phyloP scores from a whole-genome alignment of 2,329 filamentous ascomycete genomes.

The Fusarium drepaniforme region DNA sequence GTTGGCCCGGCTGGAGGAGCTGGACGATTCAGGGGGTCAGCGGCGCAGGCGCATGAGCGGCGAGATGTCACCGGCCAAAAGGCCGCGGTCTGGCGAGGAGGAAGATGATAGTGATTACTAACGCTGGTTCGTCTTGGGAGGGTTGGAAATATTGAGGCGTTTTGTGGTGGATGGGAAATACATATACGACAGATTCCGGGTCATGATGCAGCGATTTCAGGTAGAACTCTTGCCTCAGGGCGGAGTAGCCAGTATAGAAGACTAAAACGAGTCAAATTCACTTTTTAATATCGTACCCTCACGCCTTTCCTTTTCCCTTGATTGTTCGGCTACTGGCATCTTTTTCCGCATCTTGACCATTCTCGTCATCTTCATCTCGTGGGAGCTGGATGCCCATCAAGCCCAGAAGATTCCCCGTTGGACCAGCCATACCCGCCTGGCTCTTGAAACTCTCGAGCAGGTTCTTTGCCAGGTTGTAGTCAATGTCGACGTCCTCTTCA shows the following conservation, averaged over 20 bases:
- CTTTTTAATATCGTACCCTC: background rate
- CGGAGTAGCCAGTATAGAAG: background rate
- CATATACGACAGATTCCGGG: conserved; percentile 15
- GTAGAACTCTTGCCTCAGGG: background rate
- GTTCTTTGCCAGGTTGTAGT: conserved; percentile 91
- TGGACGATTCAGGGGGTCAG: conserved; percentile 47
- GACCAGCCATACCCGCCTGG: conserved; percentile 87
- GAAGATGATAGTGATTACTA: conserved; percentile 34
- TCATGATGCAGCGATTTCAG: conserved; percentile 12
- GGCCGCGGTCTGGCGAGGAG: conserved; percentile 48
- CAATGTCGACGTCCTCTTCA: conserved; percentile 77
- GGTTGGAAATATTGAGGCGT: background rate
- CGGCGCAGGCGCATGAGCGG: conserved; percentile 52
- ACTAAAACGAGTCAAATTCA: background rate
- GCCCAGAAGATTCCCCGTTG: conserved; percentile 87
- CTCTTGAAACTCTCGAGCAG: conserved; percentile 93
- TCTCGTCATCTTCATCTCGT: conserved; percentile 76
- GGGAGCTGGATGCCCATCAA: conserved; percentile 88
- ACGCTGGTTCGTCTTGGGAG: background rate
- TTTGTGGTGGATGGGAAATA: conserved; percentile 2
- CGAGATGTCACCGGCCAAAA: conserved; percentile 60
- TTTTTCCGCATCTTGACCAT: conserved; percentile 43
- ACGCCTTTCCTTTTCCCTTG: conserved; percentile 19
- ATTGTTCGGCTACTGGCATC: conserved; percentile 7
- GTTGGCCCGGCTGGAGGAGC: conserved; percentile 59